Conservation (phyloP, 2,329 filamentous ascomycete genomes). For the Aspergillus fructus region DNA sequence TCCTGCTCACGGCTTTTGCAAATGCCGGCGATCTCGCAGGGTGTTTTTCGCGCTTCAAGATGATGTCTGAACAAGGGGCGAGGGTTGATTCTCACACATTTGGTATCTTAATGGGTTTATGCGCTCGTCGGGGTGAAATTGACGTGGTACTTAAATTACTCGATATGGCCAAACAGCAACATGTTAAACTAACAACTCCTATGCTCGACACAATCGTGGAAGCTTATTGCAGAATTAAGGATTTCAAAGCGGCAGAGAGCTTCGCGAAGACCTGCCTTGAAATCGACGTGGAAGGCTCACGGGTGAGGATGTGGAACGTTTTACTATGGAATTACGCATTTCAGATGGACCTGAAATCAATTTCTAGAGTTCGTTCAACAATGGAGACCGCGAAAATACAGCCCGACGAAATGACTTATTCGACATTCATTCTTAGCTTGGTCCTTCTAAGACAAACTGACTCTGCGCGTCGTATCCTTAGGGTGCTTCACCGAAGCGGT, state of each 20-base stretch:
- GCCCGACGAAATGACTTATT: slow-evolving; percentile 59
- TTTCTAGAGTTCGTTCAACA: slow-evolving; percentile 53
- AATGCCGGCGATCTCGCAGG: slow-evolving; percentile 66
- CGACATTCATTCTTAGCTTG: slow-evolving; percentile 60
- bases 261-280: slow-evolving; percentile 59
- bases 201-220: slow-evolving; percentile 67
- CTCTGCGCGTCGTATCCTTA: slow-evolving; percentile 55
- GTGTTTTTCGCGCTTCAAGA: slow-evolving; percentile 63
- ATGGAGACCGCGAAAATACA: slow-evolving; percentile 55
- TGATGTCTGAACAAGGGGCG: slow-evolving; percentile 52
- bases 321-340: slow-evolving; percentile 69
- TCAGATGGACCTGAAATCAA: slow-evolving; percentile 57
- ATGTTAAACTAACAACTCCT: slow-evolving; percentile 52
- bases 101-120: slow-evolving; percentile 71
- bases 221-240: slow-evolving; percentile 62
- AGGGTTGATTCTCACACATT: slow-evolving; percentile 65
- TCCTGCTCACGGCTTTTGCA: slow-evolving; percentile 69
- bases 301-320: slow-evolving; percentile 74
- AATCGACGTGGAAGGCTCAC: slow-evolving; percentile 51
- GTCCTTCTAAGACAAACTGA: slow-evolving; percentile 53
- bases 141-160: slow-evolving; percentile 67
- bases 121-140: slow-evolving; percentile 70
- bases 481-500: slow-evolving; percentile 38
- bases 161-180: slow-evolving; percentile 57
- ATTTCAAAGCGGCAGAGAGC: slow-evolving; percentile 56